A percentile compares a stretch with the other conserved stretches of the same genome.
phyloP scores from a whole-genome alignment of 306 rosid species.

The Prosopis cineraria region DNA sequence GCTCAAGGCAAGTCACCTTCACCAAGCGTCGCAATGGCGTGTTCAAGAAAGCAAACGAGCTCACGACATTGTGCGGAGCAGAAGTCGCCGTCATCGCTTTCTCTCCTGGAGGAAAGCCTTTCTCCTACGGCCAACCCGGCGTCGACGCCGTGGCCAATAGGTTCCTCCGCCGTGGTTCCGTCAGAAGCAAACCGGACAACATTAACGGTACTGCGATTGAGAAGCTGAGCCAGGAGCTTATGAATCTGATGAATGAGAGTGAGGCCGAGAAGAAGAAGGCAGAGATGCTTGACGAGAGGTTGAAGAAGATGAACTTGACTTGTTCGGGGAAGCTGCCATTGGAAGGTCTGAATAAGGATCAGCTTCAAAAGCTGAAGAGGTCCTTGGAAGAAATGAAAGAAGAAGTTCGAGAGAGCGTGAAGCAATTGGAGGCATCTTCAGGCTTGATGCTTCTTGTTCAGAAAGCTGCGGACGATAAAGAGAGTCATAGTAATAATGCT shows the following conservation, averaged over 20 bases:
- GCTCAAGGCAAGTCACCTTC: constrained; percentile 63
- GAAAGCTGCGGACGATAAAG: background rate
- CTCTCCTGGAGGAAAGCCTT: constrained; percentile 56
- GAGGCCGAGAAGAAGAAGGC: constrained; percentile 40
- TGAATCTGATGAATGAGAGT: constrained; percentile 19
- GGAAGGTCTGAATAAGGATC: constrained; percentile 23
- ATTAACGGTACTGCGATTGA: background rate
- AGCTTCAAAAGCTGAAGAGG: constrained; percentile 38
- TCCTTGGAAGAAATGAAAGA: constrained; percentile 15
- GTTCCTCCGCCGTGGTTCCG: constrained; percentile 24
- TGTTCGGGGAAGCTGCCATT: background rate
- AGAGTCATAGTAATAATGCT: background rate
- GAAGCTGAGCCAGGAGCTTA: constrained; percentile 37
- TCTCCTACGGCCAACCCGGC: constrained; percentile 58
- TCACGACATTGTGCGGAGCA: constrained; percentile 56
- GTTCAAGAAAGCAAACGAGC: constrained; percentile 67
- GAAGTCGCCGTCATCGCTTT: constrained; percentile 55
- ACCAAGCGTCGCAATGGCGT: constrained; percentile 60
- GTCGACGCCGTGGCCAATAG: constrained; percentile 40
- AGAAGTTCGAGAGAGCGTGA: background rate
- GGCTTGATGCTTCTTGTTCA: constrained; percentile 18
- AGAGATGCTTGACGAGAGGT: constrained; percentile 33
- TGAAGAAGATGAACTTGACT: constrained; percentile 16
- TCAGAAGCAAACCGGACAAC: background rate
- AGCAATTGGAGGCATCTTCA: constrained; percentile 1